Percentiles rank a stretch among this genome's conserved stretches.
These are phyloP conservation scores for Herpetomonas samuelpessoai DNA, from an alignment of 208 protist genomes.

Conservation along the genomic window DNA sequence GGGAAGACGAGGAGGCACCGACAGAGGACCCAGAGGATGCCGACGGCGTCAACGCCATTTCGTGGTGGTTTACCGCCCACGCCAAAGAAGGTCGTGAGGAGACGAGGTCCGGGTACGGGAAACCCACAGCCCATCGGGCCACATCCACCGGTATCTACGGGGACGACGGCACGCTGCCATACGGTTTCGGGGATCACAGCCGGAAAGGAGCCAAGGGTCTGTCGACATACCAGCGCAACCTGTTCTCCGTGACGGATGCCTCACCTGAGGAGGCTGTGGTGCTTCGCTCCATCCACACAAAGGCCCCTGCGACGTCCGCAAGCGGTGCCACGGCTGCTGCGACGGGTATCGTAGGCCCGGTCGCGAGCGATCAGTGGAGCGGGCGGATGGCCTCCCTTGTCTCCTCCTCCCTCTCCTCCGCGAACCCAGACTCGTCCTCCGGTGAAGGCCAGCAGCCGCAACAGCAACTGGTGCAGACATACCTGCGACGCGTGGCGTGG, in stretches of 20 bases:
- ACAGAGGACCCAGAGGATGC: too few species aligned
- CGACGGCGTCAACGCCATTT: too few species aligned
- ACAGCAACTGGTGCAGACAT: constrained; percentile 41
- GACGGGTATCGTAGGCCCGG: not conserved
- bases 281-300: not conserved
- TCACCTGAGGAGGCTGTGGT: not conserved
- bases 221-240: not conserved
- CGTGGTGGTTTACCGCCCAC: too few species aligned
- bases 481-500: constrained; percentile 63
- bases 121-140: too few species aligned
- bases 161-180: too few species aligned
- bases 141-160: too few species aligned
- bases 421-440: constrained; percentile 20
- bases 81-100: too few species aligned
- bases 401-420: not conserved
- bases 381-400: constrained; percentile 5
- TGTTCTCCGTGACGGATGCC: not conserved
- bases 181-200: too few species aligned
- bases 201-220: too few species aligned
- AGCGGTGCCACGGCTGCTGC: not conserved
- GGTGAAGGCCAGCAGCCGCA: constrained; percentile 21
- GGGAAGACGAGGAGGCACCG: too few species aligned
- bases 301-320: not conserved
- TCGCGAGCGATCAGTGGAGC: constrained; percentile 15
- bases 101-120: too few species aligned